Conservation (phyloP, 1,284 basidiomycete species). For the Pseudozyma flocculosa region DNA sequence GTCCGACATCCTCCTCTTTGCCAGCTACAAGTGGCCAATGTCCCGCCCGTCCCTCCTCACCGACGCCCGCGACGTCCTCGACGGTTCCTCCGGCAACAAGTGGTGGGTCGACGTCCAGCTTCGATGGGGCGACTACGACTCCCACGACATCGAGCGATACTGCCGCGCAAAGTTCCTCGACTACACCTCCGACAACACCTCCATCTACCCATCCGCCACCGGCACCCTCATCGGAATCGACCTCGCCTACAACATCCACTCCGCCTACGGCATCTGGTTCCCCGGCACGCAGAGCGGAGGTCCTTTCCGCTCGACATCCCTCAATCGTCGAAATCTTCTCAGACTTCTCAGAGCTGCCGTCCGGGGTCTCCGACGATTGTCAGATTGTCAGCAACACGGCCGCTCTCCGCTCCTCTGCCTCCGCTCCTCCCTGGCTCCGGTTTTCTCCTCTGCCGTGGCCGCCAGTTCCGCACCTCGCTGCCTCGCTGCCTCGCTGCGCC, state of each 20-base stretch:
- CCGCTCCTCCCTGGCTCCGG: no score
- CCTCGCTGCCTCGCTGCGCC: no score
- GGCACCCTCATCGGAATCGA: conserved; percentile 99
- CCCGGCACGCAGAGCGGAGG: no score
- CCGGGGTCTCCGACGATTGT: no score
- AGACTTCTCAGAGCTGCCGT: no score
- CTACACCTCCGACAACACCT: conserved; percentile 75
- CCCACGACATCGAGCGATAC: conserved; percentile 75
- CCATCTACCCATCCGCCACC: conserved; percentile 96
- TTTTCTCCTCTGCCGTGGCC: no score
- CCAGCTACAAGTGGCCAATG: conserved; percentile 89
- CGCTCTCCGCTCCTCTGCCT: no score
- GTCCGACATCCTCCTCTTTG: conserved; percentile 95
- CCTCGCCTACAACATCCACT: conserved; percentile 96
- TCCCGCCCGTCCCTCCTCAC: conserved; percentile 92
- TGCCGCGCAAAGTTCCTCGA: conserved; percentile 97
- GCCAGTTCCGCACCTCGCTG: no score
- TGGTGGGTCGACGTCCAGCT: conserved; percentile 98
- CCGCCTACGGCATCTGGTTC: conserved; percentile 99
- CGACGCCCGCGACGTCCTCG: conserved; percentile 92
- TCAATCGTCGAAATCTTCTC: no score
- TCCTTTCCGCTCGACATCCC: conserved; percentile 91
- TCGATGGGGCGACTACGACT: conserved; percentile 99
- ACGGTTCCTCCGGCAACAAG: conserved; percentile 96
- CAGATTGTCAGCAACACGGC: no score